Evolutionary conservation across 257 asterid species (phyloP).

Genomic region (Solanum pinnatisectum): DNA sequence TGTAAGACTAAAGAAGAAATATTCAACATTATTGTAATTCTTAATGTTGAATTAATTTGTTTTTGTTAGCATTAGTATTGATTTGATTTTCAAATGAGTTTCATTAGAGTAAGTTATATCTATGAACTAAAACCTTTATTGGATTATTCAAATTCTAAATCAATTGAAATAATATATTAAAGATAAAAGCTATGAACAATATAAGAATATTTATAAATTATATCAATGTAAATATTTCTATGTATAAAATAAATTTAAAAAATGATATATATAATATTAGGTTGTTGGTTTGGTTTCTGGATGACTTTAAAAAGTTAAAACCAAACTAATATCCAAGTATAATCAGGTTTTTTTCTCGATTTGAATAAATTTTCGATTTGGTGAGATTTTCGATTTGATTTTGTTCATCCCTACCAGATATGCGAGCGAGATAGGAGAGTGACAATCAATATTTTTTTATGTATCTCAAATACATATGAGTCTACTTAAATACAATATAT

Average conservation of each 20-base stretch:
- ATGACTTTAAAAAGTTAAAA: neutral
- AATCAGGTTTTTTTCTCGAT: too few relatives aligned
- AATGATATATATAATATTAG: too few relatives aligned
- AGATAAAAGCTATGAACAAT: neutral
- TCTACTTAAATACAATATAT: neutral
- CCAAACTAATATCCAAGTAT: neutral
- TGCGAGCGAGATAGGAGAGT: neutral
- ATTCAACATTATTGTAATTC: neutral
- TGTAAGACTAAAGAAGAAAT: neutral
- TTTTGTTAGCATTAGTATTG: neutral
- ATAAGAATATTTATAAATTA: neutral
- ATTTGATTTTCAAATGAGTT: neutral
- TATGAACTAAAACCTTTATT: neutral
- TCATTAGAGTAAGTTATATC: neutral
- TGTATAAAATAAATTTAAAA: neutral
- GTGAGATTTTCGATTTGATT: neutral
- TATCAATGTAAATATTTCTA: neutral
- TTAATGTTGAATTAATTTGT: neutral
- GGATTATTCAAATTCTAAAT: neutral
- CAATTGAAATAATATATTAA: neutral
- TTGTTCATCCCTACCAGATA: too few relatives aligned
- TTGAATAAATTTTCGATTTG: neutral
- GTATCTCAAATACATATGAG: neutral
- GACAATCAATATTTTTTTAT: neutral
- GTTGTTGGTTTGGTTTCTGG: neutral